Base-by-base conservation (phyloP, 164 flowering plant genomes). In the Chimonanthus praecox region DNA sequence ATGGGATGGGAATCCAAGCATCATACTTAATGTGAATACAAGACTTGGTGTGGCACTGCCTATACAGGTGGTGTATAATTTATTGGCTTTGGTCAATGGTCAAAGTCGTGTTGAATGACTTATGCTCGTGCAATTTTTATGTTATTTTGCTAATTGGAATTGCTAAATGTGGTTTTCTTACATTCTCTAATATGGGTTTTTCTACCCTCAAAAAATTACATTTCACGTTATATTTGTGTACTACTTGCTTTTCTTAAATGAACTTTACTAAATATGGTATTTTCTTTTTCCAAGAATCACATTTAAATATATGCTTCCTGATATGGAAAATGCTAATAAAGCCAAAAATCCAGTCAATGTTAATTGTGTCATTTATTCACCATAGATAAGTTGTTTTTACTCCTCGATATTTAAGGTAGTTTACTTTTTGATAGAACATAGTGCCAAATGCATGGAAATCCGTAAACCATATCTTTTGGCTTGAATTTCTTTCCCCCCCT, bases 1-100 rank as follows among this genome's bases (percentile, higher is more conserved):
- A 64, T 95, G 99, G 99, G 99, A 95, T 86, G 99, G 95, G 44
- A 92, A 95, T 76, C 97, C 97, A 70, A 90, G 80, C 81, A 95
- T 95, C 67, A 71, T 92, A 77, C 94, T 95, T 69, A 97, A 85
- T 82, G 82, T 93, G 64, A 88, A 87, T 72, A 93, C 99, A 7
- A 80, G 77, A 77, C 69, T 95, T 78, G 99, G 99, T 68, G 87
- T 95, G 21, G 87, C 84, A 9, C 82, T 95, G 61, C 99, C 99
- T 44, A 84, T 95, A 62, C 97, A 95, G 97, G 99, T 95, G 78
- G 73, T 61, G 20, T 73, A 69, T 66, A 11, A 72, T 13, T 33
- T 61, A 1, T 73, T 74, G 2, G 18, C 10, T 46, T n/a, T 4
- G n/a, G 43, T 73, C 16, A 47, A 51, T 46, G 18, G 61, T 73